Evolutionary conservation across 805 yeast species (phyloP).

Genomic region (Candida pini): DNA sequence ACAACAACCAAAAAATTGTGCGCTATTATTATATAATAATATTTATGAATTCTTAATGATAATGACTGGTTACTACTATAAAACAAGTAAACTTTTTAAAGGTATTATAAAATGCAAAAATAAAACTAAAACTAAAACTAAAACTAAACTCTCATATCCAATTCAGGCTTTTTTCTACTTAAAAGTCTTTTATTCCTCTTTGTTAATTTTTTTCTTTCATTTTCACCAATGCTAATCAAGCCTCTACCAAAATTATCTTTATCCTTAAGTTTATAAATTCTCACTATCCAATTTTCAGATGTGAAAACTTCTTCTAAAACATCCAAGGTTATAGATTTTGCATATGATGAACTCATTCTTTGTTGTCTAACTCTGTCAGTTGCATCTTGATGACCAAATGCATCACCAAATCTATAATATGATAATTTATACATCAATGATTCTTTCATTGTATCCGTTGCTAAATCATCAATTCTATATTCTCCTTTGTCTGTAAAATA

Average conservation of each 20-base stretch:
- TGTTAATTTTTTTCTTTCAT: conserved; percentile 32
- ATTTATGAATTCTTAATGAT: background rate
- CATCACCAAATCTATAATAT: conserved; percentile 76
- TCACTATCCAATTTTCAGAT: conserved; percentile 92
- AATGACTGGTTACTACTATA: background rate
- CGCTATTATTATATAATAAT: background rate
- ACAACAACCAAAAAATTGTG: background rate
- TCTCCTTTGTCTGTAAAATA: conserved; percentile 84
- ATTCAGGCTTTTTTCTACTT: conserved; percentile 24
- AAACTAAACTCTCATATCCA: conserved; percentile 24
- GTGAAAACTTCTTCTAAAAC: conserved; percentile 93
- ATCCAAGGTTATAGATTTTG: conserved; percentile 50
- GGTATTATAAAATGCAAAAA: too few species aligned
- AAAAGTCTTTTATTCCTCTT: conserved; percentile 24
- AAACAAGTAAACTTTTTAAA: too few species aligned
- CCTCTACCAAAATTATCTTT: conserved; percentile 83
- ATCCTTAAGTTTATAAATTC: conserved; percentile 89
- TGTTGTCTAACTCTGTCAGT: conserved; percentile 88
- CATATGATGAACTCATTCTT: conserved; percentile 28
- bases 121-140: background rate
- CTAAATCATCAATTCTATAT: conserved; percentile 77
- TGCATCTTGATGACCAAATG: conserved; percentile 57
- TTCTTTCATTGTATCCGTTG: conserved; percentile 80
- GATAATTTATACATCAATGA: conserved; percentile 94
- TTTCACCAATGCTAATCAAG: conserved; percentile 49